Conservation (phyloP, 1,139 yeast genomes). For the Debaryomycetaceae sp. region DNA sequence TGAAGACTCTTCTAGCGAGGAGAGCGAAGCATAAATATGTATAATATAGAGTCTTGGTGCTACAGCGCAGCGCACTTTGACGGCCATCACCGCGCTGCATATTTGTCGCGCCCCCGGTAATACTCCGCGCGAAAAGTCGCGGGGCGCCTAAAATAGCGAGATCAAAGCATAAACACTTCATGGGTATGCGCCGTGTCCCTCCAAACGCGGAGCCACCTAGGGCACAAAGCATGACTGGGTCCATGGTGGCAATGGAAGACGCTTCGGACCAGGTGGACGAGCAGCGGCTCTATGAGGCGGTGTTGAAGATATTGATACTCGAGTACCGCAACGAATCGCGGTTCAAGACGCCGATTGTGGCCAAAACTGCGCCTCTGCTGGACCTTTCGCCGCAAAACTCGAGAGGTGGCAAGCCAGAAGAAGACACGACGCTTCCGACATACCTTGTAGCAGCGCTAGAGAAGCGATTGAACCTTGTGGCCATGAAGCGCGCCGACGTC, state of each 20-base stretch:
- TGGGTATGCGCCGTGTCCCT: too few relatives aligned
- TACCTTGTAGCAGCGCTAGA: constrained; percentile 46
- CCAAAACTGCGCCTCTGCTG: constrained; percentile 1
- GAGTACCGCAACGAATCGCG: constrained; percentile 59
- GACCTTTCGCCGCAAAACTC: not conserved
- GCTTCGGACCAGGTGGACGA: constrained; percentile 24
- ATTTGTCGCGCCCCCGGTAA: too few relatives aligned
- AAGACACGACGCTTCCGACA: constrained; percentile 34
- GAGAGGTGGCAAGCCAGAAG: not conserved
- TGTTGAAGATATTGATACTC: constrained; percentile 46
- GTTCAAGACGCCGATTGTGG: constrained; percentile 38
- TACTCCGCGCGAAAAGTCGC: too few relatives aligned
- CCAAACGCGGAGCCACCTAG: too few relatives aligned
- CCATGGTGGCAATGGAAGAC: constrained; percentile 17
- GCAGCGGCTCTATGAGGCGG: constrained; percentile 32
- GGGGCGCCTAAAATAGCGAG: too few relatives aligned
- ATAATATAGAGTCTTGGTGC: too few relatives aligned
- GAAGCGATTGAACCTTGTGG: constrained; percentile 46
- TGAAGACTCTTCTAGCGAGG: constrained; percentile 4
- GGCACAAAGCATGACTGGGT: constrained; percentile 20
- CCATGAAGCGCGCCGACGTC: constrained; percentile 45
- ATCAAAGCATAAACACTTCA: too few relatives aligned
- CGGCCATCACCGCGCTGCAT: too few relatives aligned
- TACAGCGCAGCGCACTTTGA: too few relatives aligned
- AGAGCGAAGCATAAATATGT: constrained; percentile 6